Percentiles rank a stretch among this genome's conserved stretches.
These are phyloP conservation scores for Penicillium rolfsii DNA, from an alignment of 2,329 filamentous ascomycete species.

Conservation along the genomic window DNA sequence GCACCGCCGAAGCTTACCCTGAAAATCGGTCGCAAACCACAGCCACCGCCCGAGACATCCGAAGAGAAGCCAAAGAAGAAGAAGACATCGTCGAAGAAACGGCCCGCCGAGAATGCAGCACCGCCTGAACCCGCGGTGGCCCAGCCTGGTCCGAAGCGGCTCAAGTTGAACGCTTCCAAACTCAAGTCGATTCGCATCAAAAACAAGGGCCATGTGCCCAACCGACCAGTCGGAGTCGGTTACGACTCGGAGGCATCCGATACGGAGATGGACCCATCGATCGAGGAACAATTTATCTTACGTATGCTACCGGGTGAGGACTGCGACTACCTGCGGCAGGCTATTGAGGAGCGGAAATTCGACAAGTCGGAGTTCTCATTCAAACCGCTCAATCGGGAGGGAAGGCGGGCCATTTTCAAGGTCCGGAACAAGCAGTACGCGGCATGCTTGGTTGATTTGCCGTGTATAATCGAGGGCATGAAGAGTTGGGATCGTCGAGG, in stretches of 20 bases:
- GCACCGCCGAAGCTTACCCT: constrained; percentile 47
- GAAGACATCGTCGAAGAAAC: constrained; percentile 45
- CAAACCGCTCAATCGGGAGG: constrained; percentile 72
- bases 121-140: constrained; percentile 30
- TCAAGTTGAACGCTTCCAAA: constrained; percentile 46
- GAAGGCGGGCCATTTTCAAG: constrained; percentile 71
- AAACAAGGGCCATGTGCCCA: constrained; percentile 68
- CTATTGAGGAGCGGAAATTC: constrained; percentile 76
- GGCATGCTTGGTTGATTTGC: constrained; percentile 78
- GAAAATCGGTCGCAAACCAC: constrained; percentile 43
- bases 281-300: constrained; percentile 87
- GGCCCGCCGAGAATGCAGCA: constrained; percentile 37
- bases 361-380: constrained; percentile 79
- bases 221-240: constrained; percentile 77
- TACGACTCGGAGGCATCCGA: constrained; percentile 97
- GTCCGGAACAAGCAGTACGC: constrained; percentile 74
- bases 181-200: constrained; percentile 61
- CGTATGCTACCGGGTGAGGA: constrained; percentile 86
- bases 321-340: constrained; percentile 77
- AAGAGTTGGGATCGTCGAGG: constrained; percentile 90
- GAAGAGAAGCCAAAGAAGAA: constrained; percentile 39
- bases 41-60: constrained; percentile 9
- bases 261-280: constrained; percentile 79
- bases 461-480: constrained; percentile 86
- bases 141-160: constrained; percentile 40